Base-by-base conservation (phyloP, 805 yeast species). In the Phaffomyces antillensis region DNA sequence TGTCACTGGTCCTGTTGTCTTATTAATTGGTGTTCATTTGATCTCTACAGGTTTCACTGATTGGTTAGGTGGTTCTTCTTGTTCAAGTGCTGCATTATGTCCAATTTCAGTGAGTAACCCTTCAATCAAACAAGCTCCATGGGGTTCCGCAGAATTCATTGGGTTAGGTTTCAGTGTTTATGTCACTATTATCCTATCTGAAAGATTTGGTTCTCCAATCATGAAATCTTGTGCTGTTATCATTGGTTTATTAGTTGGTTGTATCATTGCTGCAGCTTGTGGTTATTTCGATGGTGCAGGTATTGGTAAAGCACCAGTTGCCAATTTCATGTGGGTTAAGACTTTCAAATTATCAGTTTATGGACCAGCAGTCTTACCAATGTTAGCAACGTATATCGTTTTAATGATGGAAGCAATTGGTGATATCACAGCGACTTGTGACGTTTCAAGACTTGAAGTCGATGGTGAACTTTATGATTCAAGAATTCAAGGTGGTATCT, bases 211-310 rank as follows among this genome's bases (percentile, higher is more conserved):
- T 25, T 79, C 96, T 18, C 97, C 97, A 44, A 84, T 89, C 58
- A 85, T 89, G 93, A 87, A 85, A 60, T 85, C 95, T 2, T 88
- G 96, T 74, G 93, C 96, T 2, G 96, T 89, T 42, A 85, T 89
- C 54, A 67, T 82, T 35, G 96, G 96, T 33, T 70, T 89, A 47
- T 66, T 90, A 25, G 79, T 86, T 33, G 96, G 96, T 30, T 88
- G 96, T 70, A 85, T 89, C 49, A 93, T 89, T 40, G 96, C 93
- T 33, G 95, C 95, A 48, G 96, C 91, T 9, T 76, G 85, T 62
- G 90, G 90, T 26, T 89, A 89, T 68, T 89, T 88, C 60, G 73
- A 75, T 50, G 66, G 70, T 42, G 56, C 70, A 4, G 57, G 67
- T 16, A 83, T 89, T 52, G 75, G 76, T 43, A 66, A 66, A 30